Evolutionary conservation across 2,329 filamentous ascomycete genomes (phyloP), one percentile per base, ranked within the genome.

Genomic region (Phymatotrichopsis omnivora): DNA sequence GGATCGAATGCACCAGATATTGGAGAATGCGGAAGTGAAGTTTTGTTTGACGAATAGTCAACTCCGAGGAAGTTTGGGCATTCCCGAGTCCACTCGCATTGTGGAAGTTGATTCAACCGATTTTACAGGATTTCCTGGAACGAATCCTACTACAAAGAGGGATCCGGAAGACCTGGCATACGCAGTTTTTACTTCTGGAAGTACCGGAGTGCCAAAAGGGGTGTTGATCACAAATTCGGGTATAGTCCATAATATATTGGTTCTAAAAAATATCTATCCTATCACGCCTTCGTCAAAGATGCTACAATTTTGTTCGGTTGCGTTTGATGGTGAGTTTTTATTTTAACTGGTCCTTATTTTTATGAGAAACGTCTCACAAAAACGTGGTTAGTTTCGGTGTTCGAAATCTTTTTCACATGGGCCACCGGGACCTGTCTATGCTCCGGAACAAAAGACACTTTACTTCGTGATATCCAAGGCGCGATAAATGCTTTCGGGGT

Each of bases 331-430:
- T 65, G 25, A 52, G 59, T 57, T 14, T 32, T n/a, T n/a, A n/a
- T n/a, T n/a, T n/a, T n/a, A n/a, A 7, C 27, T 22, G 8, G 4
- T 16, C n/a, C n/a, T 25, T n/a, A 29, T 35, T 11, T 24, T 19
- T 23, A 20, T 44, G 2, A 6, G 14, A 25, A 28, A 14, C 20
- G 3, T 23, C 5, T 8, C 25, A 17, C 32, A 39, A 60, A 45
- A 35, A 33, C 16, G n/a, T 23, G 10, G 5, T 27, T 39, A 65
- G 78, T 93, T 2, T 93, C 85, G 0, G 82, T 93, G 0, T 93
- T 93, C 60, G 86, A 93, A 58, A 87, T 93, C 11, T 89, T 93
- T 61, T 93, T 85, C 57, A 70, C 85, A 0, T 93, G 85, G 81
- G 73, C 74, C 35, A 71, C 72, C 25, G 85, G 85, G 3, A 84